Evolutionary conservation across 2,329 filamentous ascomycete genomes (phyloP).

Genomic region (Beauveria australis): DNA sequence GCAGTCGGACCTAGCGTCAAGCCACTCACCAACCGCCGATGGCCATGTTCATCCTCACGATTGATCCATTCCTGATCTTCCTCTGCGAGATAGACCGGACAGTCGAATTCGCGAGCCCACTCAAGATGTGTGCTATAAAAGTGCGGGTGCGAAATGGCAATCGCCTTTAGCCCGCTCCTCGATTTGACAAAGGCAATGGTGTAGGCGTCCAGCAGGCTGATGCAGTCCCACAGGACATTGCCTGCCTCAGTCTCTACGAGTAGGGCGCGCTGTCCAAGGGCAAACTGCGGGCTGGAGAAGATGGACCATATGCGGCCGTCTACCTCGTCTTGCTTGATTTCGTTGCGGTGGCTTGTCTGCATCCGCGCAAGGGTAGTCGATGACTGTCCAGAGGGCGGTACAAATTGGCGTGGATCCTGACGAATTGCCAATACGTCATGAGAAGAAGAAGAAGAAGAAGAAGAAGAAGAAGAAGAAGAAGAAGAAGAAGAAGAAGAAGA

Average conservation of each 20-base stretch:
- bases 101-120: conserved; percentile 62
- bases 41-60: conserved; percentile 24
- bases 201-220: conserved; percentile 58
- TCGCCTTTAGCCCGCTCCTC: conserved; percentile 60
- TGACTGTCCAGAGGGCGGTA: conserved; percentile 43
- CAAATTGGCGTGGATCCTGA: conserved; percentile 58
- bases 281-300: conserved; percentile 50
- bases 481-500: no score
- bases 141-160: conserved; percentile 73
- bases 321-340: conserved; percentile 37
- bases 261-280: conserved; percentile 67
- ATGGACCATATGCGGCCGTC: conserved; percentile 41
- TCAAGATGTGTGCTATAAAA: conserved; percentile 71
- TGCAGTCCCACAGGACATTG: conserved; percentile 74
- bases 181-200: conserved; percentile 50
- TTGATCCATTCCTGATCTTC: conserved; percentile 61
- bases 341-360: conserved; percentile 41
- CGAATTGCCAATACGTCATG: background rate
- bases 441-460: no score
- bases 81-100: conserved; percentile 58
- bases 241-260: conserved; percentile 57
- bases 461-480: no score
- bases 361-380: conserved; percentile 54
- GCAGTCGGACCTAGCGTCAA: conserved; percentile 21
- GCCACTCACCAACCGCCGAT: conserved; percentile 39